Evolutionary conservation across 2,329 filamentous ascomycete species (phyloP).

Genomic region (Aspergillus sp.): DNA sequence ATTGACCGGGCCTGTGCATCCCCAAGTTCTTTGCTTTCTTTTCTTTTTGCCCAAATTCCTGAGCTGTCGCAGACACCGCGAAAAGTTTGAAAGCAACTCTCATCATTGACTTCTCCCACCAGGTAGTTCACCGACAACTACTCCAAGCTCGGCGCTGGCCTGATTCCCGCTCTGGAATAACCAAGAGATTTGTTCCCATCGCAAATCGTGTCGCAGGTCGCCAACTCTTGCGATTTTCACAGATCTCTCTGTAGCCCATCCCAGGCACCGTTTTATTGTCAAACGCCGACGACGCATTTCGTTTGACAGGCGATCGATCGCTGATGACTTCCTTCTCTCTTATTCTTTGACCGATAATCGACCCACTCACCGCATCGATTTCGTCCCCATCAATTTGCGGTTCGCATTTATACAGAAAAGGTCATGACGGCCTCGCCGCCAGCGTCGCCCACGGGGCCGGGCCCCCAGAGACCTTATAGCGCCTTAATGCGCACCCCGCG

Average conservation of each 20-base stretch:
- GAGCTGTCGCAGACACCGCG: neutral
- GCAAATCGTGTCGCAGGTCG: slow-evolving; percentile 23
- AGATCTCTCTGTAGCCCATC: neutral
- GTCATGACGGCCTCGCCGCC: slow-evolving; percentile 70
- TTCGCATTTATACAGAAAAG: slow-evolving; percentile 17
- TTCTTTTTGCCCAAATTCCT: slow-evolving; percentile 1
- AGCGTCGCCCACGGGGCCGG: slow-evolving; percentile 57
- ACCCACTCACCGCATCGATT: slow-evolving; percentile 12
- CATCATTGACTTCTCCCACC: neutral
- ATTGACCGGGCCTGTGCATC: slow-evolving; percentile 5
- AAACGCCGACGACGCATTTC: neutral
- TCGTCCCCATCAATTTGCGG: slow-evolving; percentile 7
- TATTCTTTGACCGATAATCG: slow-evolving; percentile 14
- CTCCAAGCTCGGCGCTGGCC: neutral
- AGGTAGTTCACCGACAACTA: slow-evolving; percentile 5
- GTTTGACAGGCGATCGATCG: neutral
- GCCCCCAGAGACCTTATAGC: slow-evolving; percentile 71
- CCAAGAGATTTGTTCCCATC: slow-evolving; percentile 11
- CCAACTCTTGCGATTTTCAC: slow-evolving; percentile 18
- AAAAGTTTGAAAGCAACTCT: neutral
- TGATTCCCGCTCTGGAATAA: slow-evolving; percentile 9
- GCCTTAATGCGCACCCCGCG: slow-evolving; percentile 74
- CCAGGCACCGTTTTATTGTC: neutral
- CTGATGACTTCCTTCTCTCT: slow-evolving; percentile 18
- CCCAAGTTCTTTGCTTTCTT: neutral